Evolutionary conservation across 192 early-diverging fungal species (phyloP).

Genomic region (Coemansia sp.): DNA sequence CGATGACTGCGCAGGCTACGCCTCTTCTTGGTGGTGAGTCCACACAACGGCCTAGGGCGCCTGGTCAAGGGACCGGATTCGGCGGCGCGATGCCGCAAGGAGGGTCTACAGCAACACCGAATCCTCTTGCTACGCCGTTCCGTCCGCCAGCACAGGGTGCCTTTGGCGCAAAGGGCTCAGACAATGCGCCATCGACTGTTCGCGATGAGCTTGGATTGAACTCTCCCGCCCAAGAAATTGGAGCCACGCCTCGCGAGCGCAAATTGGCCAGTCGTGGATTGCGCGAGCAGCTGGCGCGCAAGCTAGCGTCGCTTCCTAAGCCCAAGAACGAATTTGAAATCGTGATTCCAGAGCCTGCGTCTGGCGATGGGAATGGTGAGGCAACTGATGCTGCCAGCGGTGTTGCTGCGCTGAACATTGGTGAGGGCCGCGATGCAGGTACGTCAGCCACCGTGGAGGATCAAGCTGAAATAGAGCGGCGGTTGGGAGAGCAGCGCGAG

Average conservation of each 20-base stretch:
- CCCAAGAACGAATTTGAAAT: constrained; percentile 96
- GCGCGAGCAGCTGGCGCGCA: constrained; percentile 70
- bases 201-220: constrained; percentile 70
- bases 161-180: constrained; percentile 59
- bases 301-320: constrained; percentile 74
- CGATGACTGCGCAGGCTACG: constrained; percentile 74
- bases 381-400: constrained; percentile 17
- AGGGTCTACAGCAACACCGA: constrained; percentile 71
- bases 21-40: constrained; percentile 84
- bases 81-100: constrained; percentile 64
- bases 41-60: constrained; percentile 25
- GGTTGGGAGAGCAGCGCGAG: constrained; percentile 57
- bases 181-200: constrained; percentile 37
- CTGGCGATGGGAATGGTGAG: neutral
- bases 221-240: constrained; percentile 35
- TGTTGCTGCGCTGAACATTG: constrained; percentile 21
- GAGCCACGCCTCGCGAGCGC: constrained; percentile 73
- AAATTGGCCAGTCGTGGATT: constrained; percentile 52
- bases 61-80: constrained; percentile 62
- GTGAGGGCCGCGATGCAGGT: constrained; percentile 3
- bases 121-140: constrained; percentile 62
- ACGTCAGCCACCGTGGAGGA: constrained; percentile 56
- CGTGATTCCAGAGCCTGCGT: constrained; percentile 69
- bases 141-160: constrained; percentile 29
- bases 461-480: constrained; percentile 75